Evolutionary conservation across 305 asterid species (phyloP), one percentile per base, ranked within the genome.

Genomic region (Solanum hybrid): DNA sequence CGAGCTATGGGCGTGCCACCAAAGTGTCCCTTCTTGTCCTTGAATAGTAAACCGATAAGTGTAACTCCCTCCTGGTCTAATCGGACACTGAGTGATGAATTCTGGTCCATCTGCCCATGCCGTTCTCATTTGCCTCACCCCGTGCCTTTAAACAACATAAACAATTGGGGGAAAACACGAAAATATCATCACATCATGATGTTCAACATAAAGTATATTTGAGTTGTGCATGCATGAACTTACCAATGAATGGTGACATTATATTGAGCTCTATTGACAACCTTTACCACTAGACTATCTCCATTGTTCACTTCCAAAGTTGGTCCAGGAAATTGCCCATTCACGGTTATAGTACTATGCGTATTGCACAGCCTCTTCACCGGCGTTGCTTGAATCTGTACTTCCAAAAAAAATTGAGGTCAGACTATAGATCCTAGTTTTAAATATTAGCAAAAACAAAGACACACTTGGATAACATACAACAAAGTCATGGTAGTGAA

Each of bases 1-100:
- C 3, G 97, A 93, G 80, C 98, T 96, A 87, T 96, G 98, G 31
- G 98, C 98, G 90, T 96, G 98, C 98, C 98, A 96, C 98, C 97
- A 96, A 1, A 96, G 93, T 5, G 98, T 96, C 26, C 98, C 98
- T 89, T 94, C 98, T 81, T 96, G 98, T 14, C 94, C 94, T 89
- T 94, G 94, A 76, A 96, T 96, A 0, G 95, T 94, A 80, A 95
- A 96, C 7, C 95, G 92, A 89, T 96, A 96, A 3, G 97, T 94
- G 90, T 96, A 96, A 87, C 94, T 92, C 57, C 91, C 90, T 86
- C 97, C 97, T 2, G 98, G 96, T 90, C 94, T 94, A 36, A 96
- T 95, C 3, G 98, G 98, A 88, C 98, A 96, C 57, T 96, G 98
- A 31, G 97, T 96, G 80, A 96, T 92, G 37, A 94, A 96, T 57